Percentiles rank a stretch among this genome's conserved stretches.
These are phyloP conservation scores for Novymonas esmeraldas DNA, from an alignment of 208 protist genomes.

Conservation along the genomic window DNA sequence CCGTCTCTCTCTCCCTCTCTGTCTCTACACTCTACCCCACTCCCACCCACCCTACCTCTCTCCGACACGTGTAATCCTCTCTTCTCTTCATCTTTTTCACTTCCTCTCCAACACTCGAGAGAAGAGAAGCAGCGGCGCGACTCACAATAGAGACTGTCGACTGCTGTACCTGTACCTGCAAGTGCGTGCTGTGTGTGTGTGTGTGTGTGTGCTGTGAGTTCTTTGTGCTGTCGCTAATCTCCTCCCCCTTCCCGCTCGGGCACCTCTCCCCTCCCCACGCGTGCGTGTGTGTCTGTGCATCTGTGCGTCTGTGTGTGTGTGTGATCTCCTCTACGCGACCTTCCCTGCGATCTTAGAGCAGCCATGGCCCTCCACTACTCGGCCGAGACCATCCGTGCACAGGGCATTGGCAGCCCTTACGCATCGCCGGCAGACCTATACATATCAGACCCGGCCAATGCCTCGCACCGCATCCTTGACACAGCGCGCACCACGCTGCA, in stretches of 20 bases:
- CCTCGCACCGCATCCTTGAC: slow-evolving; percentile 11
- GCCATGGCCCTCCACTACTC: slow-evolving; percentile 24
- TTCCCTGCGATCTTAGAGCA: no score
- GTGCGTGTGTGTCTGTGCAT: not conserved
- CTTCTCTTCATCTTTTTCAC: not conserved
- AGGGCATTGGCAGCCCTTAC: slow-evolving; percentile 40
- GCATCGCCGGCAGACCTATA: slow-evolving; percentile 19
- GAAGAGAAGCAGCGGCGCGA: no score
- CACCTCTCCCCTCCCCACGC: not conserved
- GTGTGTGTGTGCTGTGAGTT: not conserved
- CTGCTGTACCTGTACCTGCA: no score
- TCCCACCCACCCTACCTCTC: not conserved
- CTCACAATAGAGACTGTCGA: no score
- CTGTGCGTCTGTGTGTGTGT: not conserved
- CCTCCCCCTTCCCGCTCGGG: no score
- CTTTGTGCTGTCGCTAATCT: no score
- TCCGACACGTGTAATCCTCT: not conserved
- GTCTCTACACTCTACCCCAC: not conserved
- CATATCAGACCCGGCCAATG: slow-evolving; percentile 22
- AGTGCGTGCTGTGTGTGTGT: not conserved
- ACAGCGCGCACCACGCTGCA: slow-evolving; percentile 29
- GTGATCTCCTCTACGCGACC: no score
- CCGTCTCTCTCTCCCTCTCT: not conserved
- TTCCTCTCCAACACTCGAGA: no score
- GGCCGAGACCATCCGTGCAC: slow-evolving; percentile 6